phyloP scores from a whole-genome alignment of 2,329 filamentous ascomycete genomes.

The Arthrobotrys sphaeroides region DNA sequence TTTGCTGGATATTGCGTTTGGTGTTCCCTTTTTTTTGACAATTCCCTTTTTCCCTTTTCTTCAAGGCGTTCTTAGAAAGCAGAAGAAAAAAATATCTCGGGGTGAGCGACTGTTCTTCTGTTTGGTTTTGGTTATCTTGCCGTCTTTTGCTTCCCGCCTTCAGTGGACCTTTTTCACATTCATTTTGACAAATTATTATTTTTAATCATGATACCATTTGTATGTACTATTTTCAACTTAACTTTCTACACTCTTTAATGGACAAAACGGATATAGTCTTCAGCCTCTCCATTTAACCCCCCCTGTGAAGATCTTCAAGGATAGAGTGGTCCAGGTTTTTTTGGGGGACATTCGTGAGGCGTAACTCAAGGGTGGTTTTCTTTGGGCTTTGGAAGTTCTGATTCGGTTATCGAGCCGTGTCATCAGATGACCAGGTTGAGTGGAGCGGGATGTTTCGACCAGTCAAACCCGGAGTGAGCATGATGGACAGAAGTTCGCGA shows the following conservation, averaged over 20 bases:
- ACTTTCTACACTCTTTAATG: slow-evolving; percentile 18
- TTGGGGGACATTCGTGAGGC: neutral
- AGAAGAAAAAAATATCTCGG: neutral
- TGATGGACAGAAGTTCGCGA: neutral
- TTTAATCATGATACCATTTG: slow-evolving; percentile 8
- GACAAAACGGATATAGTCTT: neutral
- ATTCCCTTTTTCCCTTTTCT: neutral
- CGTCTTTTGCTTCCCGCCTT: neutral
- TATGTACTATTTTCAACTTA: neutral
- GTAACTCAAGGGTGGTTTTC: neutral
- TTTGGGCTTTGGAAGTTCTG: neutral
- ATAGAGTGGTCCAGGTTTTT: slow-evolving; percentile 4
- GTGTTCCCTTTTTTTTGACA: too few relatives aligned
- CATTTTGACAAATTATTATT: neutral
- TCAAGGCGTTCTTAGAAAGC: neutral
- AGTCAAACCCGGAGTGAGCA: neutral
- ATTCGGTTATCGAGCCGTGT: slow-evolving; percentile 19
- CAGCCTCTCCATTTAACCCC: neutral
- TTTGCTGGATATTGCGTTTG: too few relatives aligned
- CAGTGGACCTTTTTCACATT: neutral
- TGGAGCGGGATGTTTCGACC: slow-evolving; percentile 2
- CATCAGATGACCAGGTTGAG: slow-evolving; percentile 11
- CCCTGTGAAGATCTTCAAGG: slow-evolving; percentile 15
- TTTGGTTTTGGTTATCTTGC: neutral
- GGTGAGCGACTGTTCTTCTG: too few relatives aligned